phyloP scores from a whole-genome alignment of 75 land plant genomes.

The Chamaecyparis obtusa region DNA sequence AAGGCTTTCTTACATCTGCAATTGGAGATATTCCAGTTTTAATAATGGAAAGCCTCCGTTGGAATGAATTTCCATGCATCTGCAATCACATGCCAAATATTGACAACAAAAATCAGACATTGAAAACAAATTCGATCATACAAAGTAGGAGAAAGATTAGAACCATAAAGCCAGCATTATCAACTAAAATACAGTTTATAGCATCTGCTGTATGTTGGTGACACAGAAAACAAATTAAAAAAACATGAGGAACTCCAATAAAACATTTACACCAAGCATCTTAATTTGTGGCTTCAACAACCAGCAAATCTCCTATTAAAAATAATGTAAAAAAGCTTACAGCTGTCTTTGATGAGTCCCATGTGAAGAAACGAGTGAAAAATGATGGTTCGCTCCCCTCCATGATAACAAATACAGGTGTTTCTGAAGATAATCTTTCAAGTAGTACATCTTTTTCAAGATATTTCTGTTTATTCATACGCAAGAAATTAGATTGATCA shows the following conservation, averaged over 20 bases:
- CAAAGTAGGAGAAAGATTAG: not conserved
- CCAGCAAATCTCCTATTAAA: not conserved
- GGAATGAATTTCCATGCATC: conserved; percentile 73
- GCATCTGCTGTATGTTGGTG: not conserved
- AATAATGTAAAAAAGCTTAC: conserved; percentile 30
- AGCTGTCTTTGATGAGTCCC: conserved; percentile 59
- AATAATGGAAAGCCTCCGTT: conserved; percentile 60
- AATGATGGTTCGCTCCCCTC: conserved; percentile 77
- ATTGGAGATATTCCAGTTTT: conserved; percentile 38
- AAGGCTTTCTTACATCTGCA: conserved; percentile 23
- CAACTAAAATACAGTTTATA: not conserved
- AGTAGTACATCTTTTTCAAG: conserved; percentile 41
- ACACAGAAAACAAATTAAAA: not conserved
- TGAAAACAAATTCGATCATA: not conserved
- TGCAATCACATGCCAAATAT: conserved; percentile 13
- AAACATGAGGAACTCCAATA: not conserved
- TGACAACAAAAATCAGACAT: not conserved
- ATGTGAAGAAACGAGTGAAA: conserved; percentile 68
- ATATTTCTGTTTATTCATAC: conserved; percentile 47
- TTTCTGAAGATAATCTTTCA: conserved; percentile 57
- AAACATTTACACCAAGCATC: not conserved
- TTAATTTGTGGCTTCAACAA: not conserved
- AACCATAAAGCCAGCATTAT: not conserved
- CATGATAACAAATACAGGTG: conserved; percentile 56
- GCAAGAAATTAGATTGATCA: not conserved